Evolutionary conservation across 306 rosid genomes (phyloP), one percentile per base, ranked within the genome.

Genomic region (Quillaja saponaria): DNA sequence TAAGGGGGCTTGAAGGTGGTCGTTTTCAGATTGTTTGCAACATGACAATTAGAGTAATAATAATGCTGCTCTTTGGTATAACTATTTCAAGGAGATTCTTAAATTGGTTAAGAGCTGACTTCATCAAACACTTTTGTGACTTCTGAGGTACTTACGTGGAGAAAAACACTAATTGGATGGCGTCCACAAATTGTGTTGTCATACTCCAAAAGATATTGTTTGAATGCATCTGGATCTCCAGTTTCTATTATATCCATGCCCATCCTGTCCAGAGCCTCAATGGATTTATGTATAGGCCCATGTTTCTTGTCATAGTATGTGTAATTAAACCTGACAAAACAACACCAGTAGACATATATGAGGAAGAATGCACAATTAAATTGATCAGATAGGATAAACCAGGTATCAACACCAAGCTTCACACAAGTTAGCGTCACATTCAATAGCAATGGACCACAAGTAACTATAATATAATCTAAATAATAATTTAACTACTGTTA

Each of bases 161-260:
- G 96, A 74, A 90, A 94, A 78, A 94, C 91, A 34, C 99, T 78
- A 33, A 94, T 94, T 17, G 99, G 96, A 71, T 94, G 97, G 51
- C 96, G 95, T 61, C 99, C 99, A 61, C 99, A 94, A 54, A 94
- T 94, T 67, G 97, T 94, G 77, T 94, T 90, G 34, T 87, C 91
- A 71, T 80, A 94, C 56, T 94, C 84, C 19, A 5, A 21, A 51
- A 85, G 79, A 82, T 94, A 94, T 33, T 75, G 60, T 68, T 87
- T 94, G 87, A 94, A 94, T 49, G 84, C 87, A 74, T 83, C 96
- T 41, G 99, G 88, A 72, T 90, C 88, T 61, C 99, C 97, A 7
- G 90, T 75, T 85, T 94, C 99, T 53, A 94, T 94, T 68, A 85
- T 83, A 57, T 83, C 97, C 96, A 94, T 94, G 63, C 99, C 97